Conservation (phyloP, 805 yeast species). For the Starmerella bombicola region DNA sequence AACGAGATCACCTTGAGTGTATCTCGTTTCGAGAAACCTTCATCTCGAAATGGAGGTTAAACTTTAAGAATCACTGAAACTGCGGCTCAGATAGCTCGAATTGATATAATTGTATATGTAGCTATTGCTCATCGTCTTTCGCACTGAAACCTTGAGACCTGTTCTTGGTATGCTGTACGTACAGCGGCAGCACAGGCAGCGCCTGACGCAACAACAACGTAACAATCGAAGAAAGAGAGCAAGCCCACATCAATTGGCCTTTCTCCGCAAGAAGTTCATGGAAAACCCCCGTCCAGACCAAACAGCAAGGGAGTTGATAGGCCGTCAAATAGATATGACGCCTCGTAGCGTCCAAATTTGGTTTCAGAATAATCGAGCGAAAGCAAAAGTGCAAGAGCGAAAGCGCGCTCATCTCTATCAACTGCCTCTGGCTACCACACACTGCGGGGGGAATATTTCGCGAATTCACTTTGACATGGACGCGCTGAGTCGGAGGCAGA, state of each 20-base stretch:
- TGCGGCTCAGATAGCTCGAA: too few species aligned
- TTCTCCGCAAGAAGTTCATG: slow-evolving; percentile 54
- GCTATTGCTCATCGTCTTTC: not conserved
- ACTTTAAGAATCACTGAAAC: too few species aligned
- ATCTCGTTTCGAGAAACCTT: too few species aligned
- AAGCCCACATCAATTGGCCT: slow-evolving; percentile 65
- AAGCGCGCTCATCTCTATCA: not conserved
- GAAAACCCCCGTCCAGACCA: slow-evolving; percentile 58
- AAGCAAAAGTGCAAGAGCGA: slow-evolving; percentile 30
- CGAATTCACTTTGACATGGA: slow-evolving; percentile 12
- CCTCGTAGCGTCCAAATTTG: slow-evolving; percentile 84
- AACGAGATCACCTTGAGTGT: too few species aligned
- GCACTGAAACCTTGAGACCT: not conserved
- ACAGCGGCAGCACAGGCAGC: slow-evolving; percentile 1
- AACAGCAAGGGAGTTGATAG: slow-evolving; percentile 33
- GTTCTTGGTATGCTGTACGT: not conserved
- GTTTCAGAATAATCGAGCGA: slow-evolving; percentile 71
- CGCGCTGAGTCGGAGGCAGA: not conserved
- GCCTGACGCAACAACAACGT: slow-evolving; percentile 28
- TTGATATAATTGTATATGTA: too few species aligned
- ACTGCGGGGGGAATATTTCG: slow-evolving; percentile 10
- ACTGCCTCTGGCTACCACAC: slow-evolving; percentile 3
- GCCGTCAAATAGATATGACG: slow-evolving; percentile 65
- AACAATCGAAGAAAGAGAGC: slow-evolving; percentile 52
- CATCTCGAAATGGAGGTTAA: too few species aligned